Evolutionary conservation across 106 monocot genomes (phyloP).

Genomic region (Gastrodia elata): DNA sequence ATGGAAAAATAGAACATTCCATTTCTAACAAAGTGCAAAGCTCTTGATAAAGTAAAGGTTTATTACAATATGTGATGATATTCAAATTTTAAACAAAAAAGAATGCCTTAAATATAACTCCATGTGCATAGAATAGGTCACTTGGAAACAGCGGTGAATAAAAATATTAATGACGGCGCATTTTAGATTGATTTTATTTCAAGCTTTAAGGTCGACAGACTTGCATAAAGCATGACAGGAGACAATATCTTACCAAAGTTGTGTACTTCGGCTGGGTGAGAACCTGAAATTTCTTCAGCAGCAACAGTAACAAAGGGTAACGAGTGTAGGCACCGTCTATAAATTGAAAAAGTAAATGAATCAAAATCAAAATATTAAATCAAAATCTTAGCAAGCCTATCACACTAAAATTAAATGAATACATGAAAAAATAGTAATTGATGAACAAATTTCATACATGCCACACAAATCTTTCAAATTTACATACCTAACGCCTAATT

Average conservation of each 20-base stretch:
- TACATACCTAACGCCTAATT: no score
- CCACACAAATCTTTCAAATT: no score
- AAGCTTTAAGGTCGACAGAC: background rate
- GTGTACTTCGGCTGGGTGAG: constrained; percentile 68
- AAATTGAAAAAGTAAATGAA: constrained; percentile 3
- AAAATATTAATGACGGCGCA: background rate
- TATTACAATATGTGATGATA: background rate
- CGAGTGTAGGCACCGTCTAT: constrained; percentile 31
- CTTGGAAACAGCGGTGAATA: background rate
- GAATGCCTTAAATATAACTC: background rate
- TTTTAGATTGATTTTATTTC: background rate
- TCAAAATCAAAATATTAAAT: background rate
- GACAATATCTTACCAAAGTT: constrained; percentile 58
- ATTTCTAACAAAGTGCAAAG: background rate
- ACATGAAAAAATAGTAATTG: no score
- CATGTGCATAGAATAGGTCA: background rate
- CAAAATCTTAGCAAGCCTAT: background rate
- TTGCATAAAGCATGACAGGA: background rate
- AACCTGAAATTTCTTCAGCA: constrained; percentile 58
- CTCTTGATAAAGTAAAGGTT: background rate
- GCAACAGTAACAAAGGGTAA: constrained; percentile 54
- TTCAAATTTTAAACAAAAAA: background rate
- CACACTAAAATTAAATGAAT: no score
- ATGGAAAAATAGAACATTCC: background rate
- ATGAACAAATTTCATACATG: no score